Evolutionary conservation across 108 stramenopile species (phyloP).

Genomic region (Discostella stelligeroides): DNA sequence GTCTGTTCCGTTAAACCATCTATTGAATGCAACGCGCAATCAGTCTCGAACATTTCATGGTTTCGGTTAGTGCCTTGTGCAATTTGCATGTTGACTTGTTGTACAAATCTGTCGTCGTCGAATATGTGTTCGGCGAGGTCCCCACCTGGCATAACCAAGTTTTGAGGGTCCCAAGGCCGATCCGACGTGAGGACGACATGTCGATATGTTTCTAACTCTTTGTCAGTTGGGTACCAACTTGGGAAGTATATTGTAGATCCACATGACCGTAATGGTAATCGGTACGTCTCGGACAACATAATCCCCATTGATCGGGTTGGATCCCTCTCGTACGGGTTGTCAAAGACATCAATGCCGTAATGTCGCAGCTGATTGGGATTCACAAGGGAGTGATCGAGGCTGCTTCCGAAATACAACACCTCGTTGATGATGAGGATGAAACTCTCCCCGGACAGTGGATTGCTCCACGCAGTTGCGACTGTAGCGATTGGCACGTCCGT

Average conservation of each 20-base stretch:
- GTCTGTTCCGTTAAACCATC: background rate
- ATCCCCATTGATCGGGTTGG: background rate
- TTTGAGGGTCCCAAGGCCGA: constrained; percentile 1
- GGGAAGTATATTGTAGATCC: constrained; percentile 18
- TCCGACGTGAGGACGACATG: background rate
- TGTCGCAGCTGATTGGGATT: constrained; percentile 33
- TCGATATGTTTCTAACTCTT: background rate
- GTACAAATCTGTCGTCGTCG: background rate
- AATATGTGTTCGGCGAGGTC: background rate
- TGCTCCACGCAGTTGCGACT: background rate
- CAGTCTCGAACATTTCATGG: background rate
- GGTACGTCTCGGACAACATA: background rate
- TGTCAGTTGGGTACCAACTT: background rate
- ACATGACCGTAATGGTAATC: background rate
- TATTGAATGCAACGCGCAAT: background rate
- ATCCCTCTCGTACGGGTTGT: constrained; percentile 6
- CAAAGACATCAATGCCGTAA: constrained; percentile 9
- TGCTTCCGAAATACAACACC: constrained; percentile 1
- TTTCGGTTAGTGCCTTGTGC: background rate
- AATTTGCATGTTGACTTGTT: background rate
- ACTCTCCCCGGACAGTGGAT: background rate
- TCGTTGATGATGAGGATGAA: constrained; percentile 6
- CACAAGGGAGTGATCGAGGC: constrained; percentile 6
- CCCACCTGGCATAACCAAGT: background rate
- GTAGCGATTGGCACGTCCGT: constrained; percentile 1